Evolutionary conservation across 148 eudicot genomes (phyloP), one percentile per base, ranked within the genome.

Genomic region (Arbutus unedo): DNA sequence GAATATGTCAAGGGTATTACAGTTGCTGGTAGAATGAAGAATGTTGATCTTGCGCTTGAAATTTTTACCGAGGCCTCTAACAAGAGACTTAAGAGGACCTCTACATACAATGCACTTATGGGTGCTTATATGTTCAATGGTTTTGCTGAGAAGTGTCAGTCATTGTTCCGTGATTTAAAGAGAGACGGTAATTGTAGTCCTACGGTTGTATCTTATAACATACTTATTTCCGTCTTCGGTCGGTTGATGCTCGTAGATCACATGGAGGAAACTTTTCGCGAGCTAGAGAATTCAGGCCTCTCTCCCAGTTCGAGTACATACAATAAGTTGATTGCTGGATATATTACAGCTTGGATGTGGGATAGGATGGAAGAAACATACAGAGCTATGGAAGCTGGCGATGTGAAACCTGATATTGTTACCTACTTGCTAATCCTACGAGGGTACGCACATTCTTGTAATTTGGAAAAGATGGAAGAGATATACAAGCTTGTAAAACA

Each of bases 261-360:
- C 83, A 96, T 96, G 99, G 98, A 96, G 86, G 90, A 93, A 71
- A 84, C 89, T 64, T 66, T 91, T 31, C 85, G 84, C 77, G 93
- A 91, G 84, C 83, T 96, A 49, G 78, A 85, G 44, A 85, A 93
- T 56, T 83, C 79, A 84, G 80, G 84, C 66, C 85, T 96, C 70
- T 74, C 82, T 60, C 97, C 97, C 49, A 90, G 71, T 84, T 54
- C 89, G 56, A 81, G 80, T 60, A 96, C 99, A 21, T 96, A 90
- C 86, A 91, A 91, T 75, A 82, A 79, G 85, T 83, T 96, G 84
- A 90, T 96, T 80, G 88, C 89, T 74, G 98, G 99, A 48, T 96
- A 96, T 82, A 41, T 96, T 41, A 93, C 92, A 6, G 94, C 97
- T 78, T 96, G 97, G 98, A 94, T 89, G 96, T 96, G 99, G 99